Percentiles rank a stretch among this genome's conserved stretches.
Evolutionary conservation across 768 basidiomycete genomes (phyloP).

Genomic region (Porpolomopsis calyptriformis): DNA sequence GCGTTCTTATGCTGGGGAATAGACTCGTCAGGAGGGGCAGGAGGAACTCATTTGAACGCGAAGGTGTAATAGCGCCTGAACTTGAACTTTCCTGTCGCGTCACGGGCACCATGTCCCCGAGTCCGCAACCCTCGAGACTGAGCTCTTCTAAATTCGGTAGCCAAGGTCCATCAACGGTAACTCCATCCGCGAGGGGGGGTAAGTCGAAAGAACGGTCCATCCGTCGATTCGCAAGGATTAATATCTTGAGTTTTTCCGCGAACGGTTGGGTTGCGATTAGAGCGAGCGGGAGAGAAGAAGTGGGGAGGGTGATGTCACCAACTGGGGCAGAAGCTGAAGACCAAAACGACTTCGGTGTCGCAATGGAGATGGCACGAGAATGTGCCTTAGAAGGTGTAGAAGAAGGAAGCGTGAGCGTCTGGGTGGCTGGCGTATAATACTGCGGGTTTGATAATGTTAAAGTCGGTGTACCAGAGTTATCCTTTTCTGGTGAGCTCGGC

Average conservation of each 20-base stretch:
- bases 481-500: neutral
- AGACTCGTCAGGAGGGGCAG: constrained; percentile 50
- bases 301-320: constrained; percentile 40
- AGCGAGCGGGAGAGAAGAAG: constrained; percentile 57
- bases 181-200: constrained; percentile 25
- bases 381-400: constrained; percentile 48
- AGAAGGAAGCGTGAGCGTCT: constrained; percentile 56
- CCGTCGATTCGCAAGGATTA: constrained; percentile 55
- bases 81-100: constrained; percentile 23
- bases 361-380: constrained; percentile 51
- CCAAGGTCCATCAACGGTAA: constrained; percentile 22
- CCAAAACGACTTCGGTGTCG: constrained; percentile 21
- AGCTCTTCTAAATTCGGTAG: constrained; percentile 68
- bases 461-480: constrained; percentile 17
- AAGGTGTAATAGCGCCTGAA: constrained; percentile 26
- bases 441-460: constrained; percentile 42
- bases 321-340: constrained; percentile 14
- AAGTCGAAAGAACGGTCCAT: constrained; percentile 55
- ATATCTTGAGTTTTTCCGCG: constrained; percentile 42
- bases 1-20: constrained; percentile 58
- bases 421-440: constrained; percentile 45
- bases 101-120: constrained; percentile 49
- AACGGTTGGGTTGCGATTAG: constrained; percentile 52
- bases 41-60: constrained; percentile 41
- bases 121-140: constrained; percentile 59